These are phyloP conservation scores for Chlamydomonas sp. DNA, from an alignment of 139 green algal species.

Conservation along the genomic window DNA sequence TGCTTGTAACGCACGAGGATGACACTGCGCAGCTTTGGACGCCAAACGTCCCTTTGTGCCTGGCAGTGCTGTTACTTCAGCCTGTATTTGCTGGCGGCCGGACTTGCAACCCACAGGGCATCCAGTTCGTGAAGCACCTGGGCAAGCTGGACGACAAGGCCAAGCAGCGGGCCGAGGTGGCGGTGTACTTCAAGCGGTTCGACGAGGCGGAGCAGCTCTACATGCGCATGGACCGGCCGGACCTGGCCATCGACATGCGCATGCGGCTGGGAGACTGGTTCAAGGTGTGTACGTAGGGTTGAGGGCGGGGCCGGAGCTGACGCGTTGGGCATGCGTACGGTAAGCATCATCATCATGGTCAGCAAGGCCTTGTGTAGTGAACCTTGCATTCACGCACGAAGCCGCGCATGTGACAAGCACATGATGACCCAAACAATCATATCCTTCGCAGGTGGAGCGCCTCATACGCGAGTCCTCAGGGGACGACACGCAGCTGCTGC, in stretches of 20 bases:
- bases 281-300: constrained; percentile 45
- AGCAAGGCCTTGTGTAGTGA: background rate
- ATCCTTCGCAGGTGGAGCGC: constrained; percentile 56
- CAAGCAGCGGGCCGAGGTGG: constrained; percentile 83
- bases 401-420: too few species aligned
- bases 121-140: constrained; percentile 85
- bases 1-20: background rate
- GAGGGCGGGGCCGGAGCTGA: background rate
- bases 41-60: background rate
- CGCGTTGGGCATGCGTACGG: too few species aligned
- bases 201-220: constrained; percentile 85
- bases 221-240: constrained; percentile 73
- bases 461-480: constrained; percentile 63
- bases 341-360: background rate
- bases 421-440: background rate
- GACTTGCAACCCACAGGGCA: constrained; percentile 54
- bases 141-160: constrained; percentile 62
- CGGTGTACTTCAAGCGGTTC: constrained; percentile 81
- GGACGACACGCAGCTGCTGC: constrained; percentile 68
- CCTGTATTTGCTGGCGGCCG: background rate
- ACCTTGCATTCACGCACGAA: background rate
- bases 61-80: background rate
- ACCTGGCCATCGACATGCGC: constrained; percentile 84
- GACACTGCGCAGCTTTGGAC: background rate
- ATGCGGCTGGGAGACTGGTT: constrained; percentile 85